Evolutionary conservation across 2,329 filamentous ascomycete genomes (phyloP), one percentile per base, ranked within the genome.

Genomic region (Blumeria hordei): DNA sequence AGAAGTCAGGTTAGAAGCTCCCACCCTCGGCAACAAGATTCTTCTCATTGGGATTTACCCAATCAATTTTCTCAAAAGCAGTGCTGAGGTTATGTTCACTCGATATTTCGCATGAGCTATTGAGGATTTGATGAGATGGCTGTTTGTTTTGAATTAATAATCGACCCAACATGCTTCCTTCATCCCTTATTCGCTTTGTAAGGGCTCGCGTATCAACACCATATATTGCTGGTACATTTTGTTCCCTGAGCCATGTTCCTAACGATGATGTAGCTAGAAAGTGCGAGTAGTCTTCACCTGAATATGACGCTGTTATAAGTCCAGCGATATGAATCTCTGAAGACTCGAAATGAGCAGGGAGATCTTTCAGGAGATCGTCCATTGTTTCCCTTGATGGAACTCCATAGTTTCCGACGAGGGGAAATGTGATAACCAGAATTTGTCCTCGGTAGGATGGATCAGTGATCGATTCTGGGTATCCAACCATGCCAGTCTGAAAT

Each of bases 401-500:
- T 68, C 90, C 90, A 71, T 98, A 98, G 74, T 96, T 98, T 68
- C 90, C 90, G 57, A 94, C 84, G 41, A 96, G 75, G 57, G 90
- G 92, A 69, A 94, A 95, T 55, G 90, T 98, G 65, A 96, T 81
- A 69, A 96, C 88, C 63, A 98, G 77, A 63, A 98, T 94, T 72
- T 98, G 90, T 59, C 85, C 85, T 53, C 84, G 82, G 70, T 92
- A 90, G 53, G 85, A 90, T 61, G 85, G 85, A 66, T 92, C 85
- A 58, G 85, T 90, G 63, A 92, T 76, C 51, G 83, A 93, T 74
- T 98, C 92, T 44, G 92, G 88, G 68, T 98, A 98, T 66, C 92
- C 92, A 63, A 96, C 92, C 88, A 96, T 94, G 70, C 92, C 92
- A 57, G 92, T 98, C 76, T 96, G 90, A 74, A 98, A 98, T 71